These are phyloP conservation scores for Monarda citriodora DNA, from an alignment of 305 asterid genomes.

Conservation along the genomic window DNA sequence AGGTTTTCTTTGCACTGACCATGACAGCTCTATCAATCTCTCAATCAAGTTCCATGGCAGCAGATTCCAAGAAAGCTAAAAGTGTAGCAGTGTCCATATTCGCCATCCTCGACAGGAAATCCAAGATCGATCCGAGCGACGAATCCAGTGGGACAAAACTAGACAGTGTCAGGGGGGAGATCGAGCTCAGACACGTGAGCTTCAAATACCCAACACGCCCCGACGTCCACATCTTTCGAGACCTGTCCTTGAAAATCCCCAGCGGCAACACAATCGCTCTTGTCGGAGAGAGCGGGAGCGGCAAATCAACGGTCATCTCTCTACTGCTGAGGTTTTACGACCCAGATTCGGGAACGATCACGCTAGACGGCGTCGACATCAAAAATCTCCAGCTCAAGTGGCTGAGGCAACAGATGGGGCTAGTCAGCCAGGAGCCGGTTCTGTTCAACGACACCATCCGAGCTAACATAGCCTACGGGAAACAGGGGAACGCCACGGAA, in stretches of 20 bases:
- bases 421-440: constrained; percentile 96
- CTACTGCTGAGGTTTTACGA: constrained; percentile 74
- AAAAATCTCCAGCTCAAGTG: constrained; percentile 62
- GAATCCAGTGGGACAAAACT: constrained; percentile 52
- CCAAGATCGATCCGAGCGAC: constrained; percentile 70
- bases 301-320: constrained; percentile 80
- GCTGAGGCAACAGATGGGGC: constrained; percentile 84
- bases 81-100: constrained; percentile 69
- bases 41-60: constrained; percentile 68
- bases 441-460: constrained; percentile 83
- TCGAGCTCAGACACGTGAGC: constrained; percentile 60
- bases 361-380: constrained; percentile 64
- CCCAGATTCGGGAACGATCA: constrained; percentile 62
- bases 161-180: constrained; percentile 60
- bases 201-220: constrained; percentile 84
- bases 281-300: constrained; percentile 93
- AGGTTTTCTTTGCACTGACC: constrained; percentile 82
- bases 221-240: constrained; percentile 57
- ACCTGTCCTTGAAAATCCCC: constrained; percentile 58
- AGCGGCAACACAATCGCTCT: constrained; percentile 79
- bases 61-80: constrained; percentile 79
- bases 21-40: constrained; percentile 74
- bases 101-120: constrained; percentile 61
- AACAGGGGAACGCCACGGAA: constrained; percentile 55
- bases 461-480: constrained; percentile 89